Evolutionary conservation across 2,329 filamentous ascomycete genomes (phyloP).

Genomic region (Ascochyta clinopodiicola): DNA sequence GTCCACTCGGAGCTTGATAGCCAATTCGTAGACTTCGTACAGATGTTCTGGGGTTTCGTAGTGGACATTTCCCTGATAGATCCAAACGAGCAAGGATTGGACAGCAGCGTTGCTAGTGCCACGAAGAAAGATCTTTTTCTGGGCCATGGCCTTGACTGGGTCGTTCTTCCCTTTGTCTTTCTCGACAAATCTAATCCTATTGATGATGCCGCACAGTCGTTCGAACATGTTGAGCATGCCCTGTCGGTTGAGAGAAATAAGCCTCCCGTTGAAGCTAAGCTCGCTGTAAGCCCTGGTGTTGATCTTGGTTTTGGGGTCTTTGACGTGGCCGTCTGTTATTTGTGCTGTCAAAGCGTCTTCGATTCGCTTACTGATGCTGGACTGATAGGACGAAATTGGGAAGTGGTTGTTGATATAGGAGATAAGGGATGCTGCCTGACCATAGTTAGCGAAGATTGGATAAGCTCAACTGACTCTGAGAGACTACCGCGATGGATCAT

Average conservation of each 20-base stretch:
- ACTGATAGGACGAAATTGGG: not conserved
- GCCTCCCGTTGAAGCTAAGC: too few relatives aligned
- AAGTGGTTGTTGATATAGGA: not conserved
- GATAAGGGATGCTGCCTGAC: not conserved
- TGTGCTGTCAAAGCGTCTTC: constrained; percentile 5
- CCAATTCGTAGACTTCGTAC: constrained; percentile 23
- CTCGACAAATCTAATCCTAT: constrained; percentile 18
- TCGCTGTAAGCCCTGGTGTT: too few relatives aligned
- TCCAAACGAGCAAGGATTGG: constrained; percentile 25
- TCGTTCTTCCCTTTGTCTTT: constrained; percentile 4
- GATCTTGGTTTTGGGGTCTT: too few relatives aligned
- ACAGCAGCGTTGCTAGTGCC: constrained; percentile 15
- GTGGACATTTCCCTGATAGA: constrained; percentile 14
- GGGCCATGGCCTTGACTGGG: constrained; percentile 22
- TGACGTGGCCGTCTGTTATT: not conserved
- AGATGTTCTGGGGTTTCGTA: constrained; percentile 19
- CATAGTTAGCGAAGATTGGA: too few relatives aligned
- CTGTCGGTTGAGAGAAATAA: constrained; percentile 12
- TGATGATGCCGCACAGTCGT: constrained; percentile 3
- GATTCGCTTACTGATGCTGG: not conserved
- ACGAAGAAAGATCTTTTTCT: constrained; percentile 24
- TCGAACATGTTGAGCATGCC: constrained; percentile 15
- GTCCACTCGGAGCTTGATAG: constrained; percentile 17
- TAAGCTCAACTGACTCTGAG: too few relatives aligned
- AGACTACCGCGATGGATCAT: not conserved